Evolutionary conservation across 352 stramenopile genomes (phyloP).

Genomic region (Globisporangium cederbergense): DNA sequence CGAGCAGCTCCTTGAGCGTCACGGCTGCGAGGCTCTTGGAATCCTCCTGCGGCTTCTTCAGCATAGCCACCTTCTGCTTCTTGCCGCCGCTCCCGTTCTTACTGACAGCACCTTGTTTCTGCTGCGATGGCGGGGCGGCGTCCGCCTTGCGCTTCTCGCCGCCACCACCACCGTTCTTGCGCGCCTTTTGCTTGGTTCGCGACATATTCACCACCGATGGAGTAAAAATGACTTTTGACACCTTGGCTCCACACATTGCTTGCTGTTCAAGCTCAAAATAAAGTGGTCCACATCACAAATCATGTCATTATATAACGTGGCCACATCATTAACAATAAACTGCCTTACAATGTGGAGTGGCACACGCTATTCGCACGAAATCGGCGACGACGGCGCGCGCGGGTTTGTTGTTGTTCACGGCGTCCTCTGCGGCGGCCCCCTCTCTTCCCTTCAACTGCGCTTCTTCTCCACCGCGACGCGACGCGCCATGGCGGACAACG

Average conservation of each 20-base stretch:
- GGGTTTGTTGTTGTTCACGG: background rate
- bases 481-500: slow-evolving; percentile 2
- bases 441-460: slow-evolving; percentile 14
- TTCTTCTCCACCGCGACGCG: slow-evolving; percentile 3
- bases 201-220: slow-evolving; percentile 11
- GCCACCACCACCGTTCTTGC: slow-evolving; percentile 13
- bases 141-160: slow-evolving; percentile 20
- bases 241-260: no score
- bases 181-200: slow-evolving; percentile 32
- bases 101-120: background rate
- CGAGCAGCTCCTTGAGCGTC: slow-evolving; percentile 48
- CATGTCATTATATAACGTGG: background rate
- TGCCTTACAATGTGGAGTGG: background rate
- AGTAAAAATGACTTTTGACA: background rate
- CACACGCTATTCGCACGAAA: background rate
- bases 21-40: slow-evolving; percentile 23
- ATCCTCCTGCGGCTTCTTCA: slow-evolving; percentile 2
- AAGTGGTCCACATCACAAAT: background rate
- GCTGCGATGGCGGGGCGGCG: background rate
- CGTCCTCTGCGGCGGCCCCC: background rate
- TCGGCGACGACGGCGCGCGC: no score
- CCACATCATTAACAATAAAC: background rate
- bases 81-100: slow-evolving; percentile 1
- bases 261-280: background rate
- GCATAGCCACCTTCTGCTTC: slow-evolving; percentile 13